Evolutionary conservation across 306 rosid genomes (phyloP).

Genomic region (Fragaria nilgerrensis): DNA sequence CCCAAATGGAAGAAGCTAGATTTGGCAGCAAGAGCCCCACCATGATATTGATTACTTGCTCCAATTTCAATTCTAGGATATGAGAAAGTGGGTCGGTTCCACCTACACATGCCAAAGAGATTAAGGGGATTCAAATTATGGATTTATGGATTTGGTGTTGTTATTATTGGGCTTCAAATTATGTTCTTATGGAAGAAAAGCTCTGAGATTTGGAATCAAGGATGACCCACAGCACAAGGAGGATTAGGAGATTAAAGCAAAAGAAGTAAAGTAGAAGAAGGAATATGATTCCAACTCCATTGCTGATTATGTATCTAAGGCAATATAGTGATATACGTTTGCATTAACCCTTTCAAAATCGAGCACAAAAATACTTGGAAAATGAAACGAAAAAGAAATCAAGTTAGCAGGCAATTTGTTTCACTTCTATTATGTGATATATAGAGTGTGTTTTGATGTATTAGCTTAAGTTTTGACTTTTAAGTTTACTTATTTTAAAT

Average conservation of each 20-base stretch:
- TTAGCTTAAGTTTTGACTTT: no score
- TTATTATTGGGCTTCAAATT: constrained; percentile 9
- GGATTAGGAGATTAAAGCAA: constrained; percentile 2
- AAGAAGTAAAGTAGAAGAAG: background rate
- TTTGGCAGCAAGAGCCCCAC: constrained; percentile 22
- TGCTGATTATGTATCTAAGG: background rate
- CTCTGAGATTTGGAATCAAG: background rate
- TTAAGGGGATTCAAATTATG: constrained; percentile 24
- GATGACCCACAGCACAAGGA: constrained; percentile 1
- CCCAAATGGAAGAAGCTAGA: constrained; percentile 18
- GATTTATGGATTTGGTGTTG: constrained; percentile 18
- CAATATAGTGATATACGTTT: background rate
- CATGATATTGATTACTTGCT: constrained; percentile 22
- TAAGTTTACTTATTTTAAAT: background rate
- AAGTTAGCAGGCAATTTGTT: background rate
- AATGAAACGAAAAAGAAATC: background rate
- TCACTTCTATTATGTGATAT: no score
- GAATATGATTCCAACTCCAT: constrained; percentile 16
- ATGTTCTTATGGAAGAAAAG: constrained; percentile 12
- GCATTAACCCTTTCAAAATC: background rate
- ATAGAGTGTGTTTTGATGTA: no score
- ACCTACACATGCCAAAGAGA: constrained; percentile 20
- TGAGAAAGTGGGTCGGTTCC: constrained; percentile 36
- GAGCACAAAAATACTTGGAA: background rate
- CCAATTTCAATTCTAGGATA: constrained; percentile 8